Evolutionary conservation across 305 asterid genomes (phyloP).

Genomic region (Andrographis paniculata): DNA sequence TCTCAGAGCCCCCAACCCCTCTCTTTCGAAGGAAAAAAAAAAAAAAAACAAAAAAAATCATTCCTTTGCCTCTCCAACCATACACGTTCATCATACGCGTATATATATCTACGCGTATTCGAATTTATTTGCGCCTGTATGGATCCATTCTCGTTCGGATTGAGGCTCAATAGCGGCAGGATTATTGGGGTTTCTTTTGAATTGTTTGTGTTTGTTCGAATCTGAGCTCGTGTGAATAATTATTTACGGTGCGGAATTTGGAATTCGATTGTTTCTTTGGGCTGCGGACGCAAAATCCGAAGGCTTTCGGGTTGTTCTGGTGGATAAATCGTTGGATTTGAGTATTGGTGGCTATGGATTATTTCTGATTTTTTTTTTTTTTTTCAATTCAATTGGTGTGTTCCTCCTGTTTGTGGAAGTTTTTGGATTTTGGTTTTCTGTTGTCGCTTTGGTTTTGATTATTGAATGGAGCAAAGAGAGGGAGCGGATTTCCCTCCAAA

Average conservation of each 20-base stretch:
- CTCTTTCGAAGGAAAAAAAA: constrained; percentile 22
- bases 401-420: constrained; percentile 15
- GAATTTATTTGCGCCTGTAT: constrained; percentile 7
- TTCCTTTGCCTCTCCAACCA: constrained; percentile 14
- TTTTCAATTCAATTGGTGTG: constrained; percentile 19
- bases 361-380: constrained; percentile 7
- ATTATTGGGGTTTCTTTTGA: background rate
- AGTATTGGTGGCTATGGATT: constrained; percentile 5
- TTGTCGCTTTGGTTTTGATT: constrained; percentile 20
- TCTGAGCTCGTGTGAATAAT: constrained; percentile 32
- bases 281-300: constrained; percentile 16
- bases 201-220: constrained; percentile 28
- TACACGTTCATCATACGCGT: constrained; percentile 3
- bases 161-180: constrained; percentile 14
- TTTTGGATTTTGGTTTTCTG: background rate
- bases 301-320: constrained; percentile 9
- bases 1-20: constrained; percentile 16
- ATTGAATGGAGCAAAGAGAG: constrained; percentile 57
- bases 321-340: constrained; percentile 23
- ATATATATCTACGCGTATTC: constrained; percentile 11
- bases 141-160: constrained; percentile 28
- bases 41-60: too few species aligned
- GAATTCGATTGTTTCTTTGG: constrained; percentile 14
- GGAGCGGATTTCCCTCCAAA: constrained; percentile 64
- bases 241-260: constrained; percentile 8